Evolutionary conservation across 2,329 filamentous ascomycete genomes (phyloP), one percentile per base, ranked within the genome.

Genomic region (Metarhizium brunneum): DNA sequence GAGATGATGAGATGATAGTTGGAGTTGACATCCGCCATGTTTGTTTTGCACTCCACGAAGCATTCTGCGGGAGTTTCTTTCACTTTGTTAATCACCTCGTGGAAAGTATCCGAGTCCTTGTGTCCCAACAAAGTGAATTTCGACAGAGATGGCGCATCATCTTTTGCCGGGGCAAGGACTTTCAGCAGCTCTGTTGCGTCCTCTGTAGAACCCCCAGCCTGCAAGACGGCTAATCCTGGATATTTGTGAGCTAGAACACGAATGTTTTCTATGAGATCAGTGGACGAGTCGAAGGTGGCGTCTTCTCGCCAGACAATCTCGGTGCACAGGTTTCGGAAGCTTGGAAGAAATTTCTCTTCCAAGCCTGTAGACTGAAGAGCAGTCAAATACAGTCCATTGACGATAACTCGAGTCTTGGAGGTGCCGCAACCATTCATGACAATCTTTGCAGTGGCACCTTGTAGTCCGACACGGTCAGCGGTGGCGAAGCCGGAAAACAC

Each of bases 261-360:
- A 0, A 76, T 54, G 13, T 74, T 58, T 1, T 67, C 59, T 2
- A 54, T 52, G 7, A 70, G 53, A 7, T 59, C 58, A 1, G 48
- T 47, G 0, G 65, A 58, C 1, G 57, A 57, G 1, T 65, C 58
- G 10, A 63, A 69, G 2, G 60, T 54, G 6, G 65, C 60, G 54
- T 77, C 71, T 53, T 73, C 64, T 20, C 73, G 67, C 79, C 79
- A 82, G 2, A 70, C 59, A 51, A 82, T 68, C 58, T 78, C 66
- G 2, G 74, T 76, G 55, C 76, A 79, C 1, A 82, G 67, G 20
- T 75, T 75, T 36, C 72, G 74, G 58, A 80, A 71, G 29, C 73
- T 76, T 0, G 77, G 74, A 8, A 82, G 60, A 58, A 78, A 82
- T 1, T 63, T 66, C 0, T 61, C 66, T 0, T 62, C 58, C 0